Evolutionary conservation across 805 yeast species (phyloP).

Genomic region (Zygoascus tannicola): DNA sequence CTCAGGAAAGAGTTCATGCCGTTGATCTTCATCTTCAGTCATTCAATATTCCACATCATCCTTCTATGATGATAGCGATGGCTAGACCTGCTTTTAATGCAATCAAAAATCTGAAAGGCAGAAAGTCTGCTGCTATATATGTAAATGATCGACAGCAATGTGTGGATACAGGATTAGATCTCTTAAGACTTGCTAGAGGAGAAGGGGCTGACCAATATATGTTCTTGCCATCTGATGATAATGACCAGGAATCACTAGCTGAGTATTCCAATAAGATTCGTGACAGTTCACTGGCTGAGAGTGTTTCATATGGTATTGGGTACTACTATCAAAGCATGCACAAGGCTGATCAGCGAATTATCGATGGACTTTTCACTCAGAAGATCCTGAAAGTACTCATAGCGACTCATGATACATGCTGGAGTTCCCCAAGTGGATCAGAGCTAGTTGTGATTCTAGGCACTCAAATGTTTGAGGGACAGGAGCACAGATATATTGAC

Average conservation of each 20-base stretch:
- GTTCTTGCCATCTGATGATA: conserved; percentile 35
- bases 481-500: conserved; percentile 59
- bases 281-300: conserved; percentile 39
- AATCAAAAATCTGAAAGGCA: conserved; percentile 25
- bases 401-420: conserved; percentile 49
- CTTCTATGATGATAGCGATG: conserved; percentile 45
- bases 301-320: conserved; percentile 55
- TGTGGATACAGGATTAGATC: conserved; percentile 41
- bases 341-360: conserved; percentile 41
- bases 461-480: conserved; percentile 63
- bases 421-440: conserved; percentile 39
- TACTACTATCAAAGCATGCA: conserved; percentile 50
- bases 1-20: conserved; percentile 48
- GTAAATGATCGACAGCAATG: conserved; percentile 48
- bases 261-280: conserved; percentile 36
- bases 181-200: conserved; percentile 30
- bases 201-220: conserved; percentile 29
- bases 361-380: conserved; percentile 42
- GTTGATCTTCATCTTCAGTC: conserved; percentile 47
- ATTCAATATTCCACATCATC: conserved; percentile 39
- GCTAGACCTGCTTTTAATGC: conserved; percentile 39
- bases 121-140: conserved; percentile 46
- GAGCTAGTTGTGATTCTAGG: conserved; percentile 54
- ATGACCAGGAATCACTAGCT: conserved; percentile 32
- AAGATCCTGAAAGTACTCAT: conserved; percentile 49